Base-by-base conservation (phyloP, 192 early-diverging fungal genomes). In the Backusella tarrabulga region DNA sequence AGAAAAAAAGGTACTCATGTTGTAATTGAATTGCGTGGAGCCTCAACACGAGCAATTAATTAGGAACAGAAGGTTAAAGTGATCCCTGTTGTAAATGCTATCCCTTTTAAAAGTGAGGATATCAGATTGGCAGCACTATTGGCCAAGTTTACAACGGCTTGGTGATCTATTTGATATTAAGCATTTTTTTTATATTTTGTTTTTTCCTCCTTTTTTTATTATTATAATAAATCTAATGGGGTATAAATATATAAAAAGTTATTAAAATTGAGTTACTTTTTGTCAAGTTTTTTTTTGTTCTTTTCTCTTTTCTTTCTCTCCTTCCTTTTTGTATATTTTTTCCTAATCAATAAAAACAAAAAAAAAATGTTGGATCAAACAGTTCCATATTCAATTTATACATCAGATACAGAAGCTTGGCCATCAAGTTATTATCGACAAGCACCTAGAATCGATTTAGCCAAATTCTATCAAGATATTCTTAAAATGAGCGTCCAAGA, bases 381-480 rank as follows among this genome's bases (percentile, higher is more conserved):
- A 23, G 21, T 23, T 6, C 21, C 50, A 54, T 54, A 67, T 67
- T 35, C 15, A 35, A 69, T 38, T 21, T 69, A 69, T 40, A 17
- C 34, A 40, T 34, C 44, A 23, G 41, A 72, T 29, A 72, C 7
- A n/a, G 73, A 52, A 14, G 73, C 73, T 19, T 74, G 73, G 73
- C 73, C 73, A 26, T 60, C 50, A 34, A 60, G 50, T 36, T 74
- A 74, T 74, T 52, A 56, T 29, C 15, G 56, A 17, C 34, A 38
- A 21, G 32, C 73, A 21, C 50, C 34, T 17, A 52, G 73, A 34
- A 74, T 74, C 19, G 54, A 74, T 74, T 56, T 74, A 41, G 73
- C 50, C 19, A 54, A 74, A 63, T 74, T 66, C 11, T 74, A 66
- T 74, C 50, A 29, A 19, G 56, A 74, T 38, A 63, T 74, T 0